Conservation (phyloP, 441 rosid species). For the Pelargonium myrrhifolium region DNA sequence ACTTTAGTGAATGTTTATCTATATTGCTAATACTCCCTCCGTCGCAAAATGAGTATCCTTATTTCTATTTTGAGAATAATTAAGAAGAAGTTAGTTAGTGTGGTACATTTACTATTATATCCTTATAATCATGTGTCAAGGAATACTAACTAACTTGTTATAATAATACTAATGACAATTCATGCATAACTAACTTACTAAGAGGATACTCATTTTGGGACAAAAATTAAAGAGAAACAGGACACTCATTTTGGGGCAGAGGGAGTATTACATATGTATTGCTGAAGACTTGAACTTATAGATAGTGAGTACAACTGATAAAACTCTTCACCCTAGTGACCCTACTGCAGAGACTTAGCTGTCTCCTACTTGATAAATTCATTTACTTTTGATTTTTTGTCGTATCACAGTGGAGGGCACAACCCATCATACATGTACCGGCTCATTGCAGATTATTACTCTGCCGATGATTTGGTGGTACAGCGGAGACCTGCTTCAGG, state of each 20-base stretch:
- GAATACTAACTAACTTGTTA: too few species aligned
- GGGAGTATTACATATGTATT: not conserved
- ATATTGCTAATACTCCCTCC: not conserved
- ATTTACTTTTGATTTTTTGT: not conserved
- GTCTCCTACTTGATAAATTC: not conserved
- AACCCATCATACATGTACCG: conserved; percentile 96
- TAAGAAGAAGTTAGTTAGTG: too few species aligned
- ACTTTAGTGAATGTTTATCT: not conserved
- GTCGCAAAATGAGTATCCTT: too few species aligned
- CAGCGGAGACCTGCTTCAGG: conserved; percentile 36
- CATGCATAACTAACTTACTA: too few species aligned
- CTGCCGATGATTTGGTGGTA: conserved; percentile 88
- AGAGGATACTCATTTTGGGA: too few species aligned
- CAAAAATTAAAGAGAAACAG: too few species aligned
- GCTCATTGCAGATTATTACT: conserved; percentile 90
- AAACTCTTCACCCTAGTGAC: not conserved
- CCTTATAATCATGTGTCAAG: too few species aligned
- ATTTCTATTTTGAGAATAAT: too few species aligned
- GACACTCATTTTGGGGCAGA: too few species aligned
- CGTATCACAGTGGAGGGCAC: conserved; percentile 81
- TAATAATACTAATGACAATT: too few species aligned
- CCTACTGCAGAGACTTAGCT: not conserved
- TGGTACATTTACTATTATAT: too few species aligned
- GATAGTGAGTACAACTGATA: not conserved
- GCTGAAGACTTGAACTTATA: not conserved